phyloP scores from a whole-genome alignment of 2,329 filamentous ascomycete species.

The Pseudogymnoascus sp. region DNA sequence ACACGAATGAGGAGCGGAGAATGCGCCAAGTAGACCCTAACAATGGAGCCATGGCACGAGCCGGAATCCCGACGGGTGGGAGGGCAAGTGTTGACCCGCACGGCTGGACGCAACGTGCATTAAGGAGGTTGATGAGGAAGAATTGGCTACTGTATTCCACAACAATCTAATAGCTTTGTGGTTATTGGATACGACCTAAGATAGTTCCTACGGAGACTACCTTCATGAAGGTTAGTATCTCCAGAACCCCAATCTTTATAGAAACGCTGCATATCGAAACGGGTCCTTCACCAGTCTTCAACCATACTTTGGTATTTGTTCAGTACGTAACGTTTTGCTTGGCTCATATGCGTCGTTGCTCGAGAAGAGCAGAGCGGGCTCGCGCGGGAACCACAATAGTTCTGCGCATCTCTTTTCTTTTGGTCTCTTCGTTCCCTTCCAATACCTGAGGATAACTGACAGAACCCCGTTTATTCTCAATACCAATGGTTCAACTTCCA shows the following conservation, averaged over 20 bases:
- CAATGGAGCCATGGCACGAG: not conserved
- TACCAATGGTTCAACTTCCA: not conserved
- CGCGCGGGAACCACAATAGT: not conserved
- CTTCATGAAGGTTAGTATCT: not conserved
- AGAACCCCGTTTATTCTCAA: not conserved
- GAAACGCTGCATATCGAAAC: not conserved
- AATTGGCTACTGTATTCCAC: not conserved
- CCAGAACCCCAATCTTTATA: not conserved
- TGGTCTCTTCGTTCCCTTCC: not conserved
- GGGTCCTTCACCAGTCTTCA: not conserved
- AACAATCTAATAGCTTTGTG: not conserved
- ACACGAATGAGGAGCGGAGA: not conserved
- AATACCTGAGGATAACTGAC: not conserved
- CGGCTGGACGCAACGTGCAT: not conserved
- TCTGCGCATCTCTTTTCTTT: not conserved
- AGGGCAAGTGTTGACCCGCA: not conserved
- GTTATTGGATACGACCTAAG: not conserved
- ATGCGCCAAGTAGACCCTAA: not conserved
- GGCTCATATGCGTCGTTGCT: not conserved
- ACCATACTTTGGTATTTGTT: not conserved
- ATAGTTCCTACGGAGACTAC: not conserved
- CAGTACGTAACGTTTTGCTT: not conserved
- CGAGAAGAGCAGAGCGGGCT: not conserved
- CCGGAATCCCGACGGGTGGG: not conserved
- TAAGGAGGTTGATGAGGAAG: not conserved